Percentiles rank a stretch among this genome's conserved stretches.
phyloP scores from a whole-genome alignment of 148 eudicot species.

The Silene latifolia region DNA sequence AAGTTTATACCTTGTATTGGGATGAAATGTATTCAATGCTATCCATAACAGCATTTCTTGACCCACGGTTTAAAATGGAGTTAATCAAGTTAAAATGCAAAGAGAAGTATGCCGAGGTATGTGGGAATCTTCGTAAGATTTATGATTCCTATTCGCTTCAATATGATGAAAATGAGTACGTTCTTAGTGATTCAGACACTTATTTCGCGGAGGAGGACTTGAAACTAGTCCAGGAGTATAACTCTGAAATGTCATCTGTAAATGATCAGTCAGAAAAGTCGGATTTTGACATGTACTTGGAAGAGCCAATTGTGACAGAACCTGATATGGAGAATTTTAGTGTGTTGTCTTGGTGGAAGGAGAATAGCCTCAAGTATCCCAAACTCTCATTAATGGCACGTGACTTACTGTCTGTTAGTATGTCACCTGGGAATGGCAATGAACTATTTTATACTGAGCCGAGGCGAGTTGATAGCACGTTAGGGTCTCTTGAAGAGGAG shows the following conservation, averaged over 20 bases:
- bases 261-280: slow-evolving; percentile 16
- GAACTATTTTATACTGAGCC: slow-evolving; percentile 29
- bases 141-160: slow-evolving; percentile 24
- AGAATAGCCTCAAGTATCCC: slow-evolving; percentile 28
- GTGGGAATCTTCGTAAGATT: slow-evolving; percentile 18
- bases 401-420: slow-evolving; percentile 33
- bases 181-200: slow-evolving; percentile 7
- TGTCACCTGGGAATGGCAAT: slow-evolving; percentile 25
- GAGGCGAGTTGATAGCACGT: slow-evolving; percentile 13
- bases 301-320: slow-evolving; percentile 31
- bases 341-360: slow-evolving; percentile 36
- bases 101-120: not conserved
- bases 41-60: slow-evolving; percentile 26
- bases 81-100: slow-evolving; percentile 15
- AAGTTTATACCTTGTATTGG: slow-evolving; percentile 21
- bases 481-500: slow-evolving; percentile 5
- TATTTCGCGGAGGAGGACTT: slow-evolving; percentile 6
- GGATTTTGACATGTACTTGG: slow-evolving; percentile 32
- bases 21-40: slow-evolving; percentile 21
- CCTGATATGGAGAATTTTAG: slow-evolving; percentile 12
- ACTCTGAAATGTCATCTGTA: slow-evolving; percentile 11
- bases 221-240: slow-evolving; percentile 14
- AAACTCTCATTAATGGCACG: slow-evolving; percentile 34
- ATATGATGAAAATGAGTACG: slow-evolving; percentile 10
- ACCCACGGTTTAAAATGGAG: slow-evolving; percentile 32